Base-by-base conservation (phyloP, 2,329 filamentous ascomycete genomes). In the Aspergillus sp. region DNA sequence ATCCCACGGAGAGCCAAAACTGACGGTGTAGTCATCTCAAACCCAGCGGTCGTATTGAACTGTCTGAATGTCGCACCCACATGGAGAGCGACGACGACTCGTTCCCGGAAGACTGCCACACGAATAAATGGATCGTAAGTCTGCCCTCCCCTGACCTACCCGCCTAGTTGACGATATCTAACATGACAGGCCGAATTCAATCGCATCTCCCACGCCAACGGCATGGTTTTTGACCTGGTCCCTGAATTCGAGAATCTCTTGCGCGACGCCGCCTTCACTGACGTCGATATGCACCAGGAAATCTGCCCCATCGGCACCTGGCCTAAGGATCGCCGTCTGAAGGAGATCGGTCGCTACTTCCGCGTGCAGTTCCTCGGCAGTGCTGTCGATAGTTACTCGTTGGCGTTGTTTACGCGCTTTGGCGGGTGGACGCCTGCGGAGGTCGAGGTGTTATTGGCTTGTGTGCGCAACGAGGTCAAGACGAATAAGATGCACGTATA, bases 401-500 rank as follows among this genome's bases (percentile, higher is more conserved):
- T 57, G 6, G 55, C 60, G 7, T 34, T 62, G n/a, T 60, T 61
- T 40, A 60, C 54, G 4, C 56, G 58, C 4, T 49, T 43, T 34
- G 57, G 58, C 4, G 55, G 57, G 7, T 62, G 57, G 55, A 51
- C 46, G 10, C 43, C 52, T 2, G 47, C 51, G 3, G 55, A 62
- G 29, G 50, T 56, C 4, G 53, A 57, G 41, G 47, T 52, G 7
- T 36, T 62, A 3, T 40, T 60, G 38, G 53, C 51, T 26, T 53
- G 51, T 8, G 47, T 59, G 10, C 52, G 54, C 7, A 36, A 53
- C 5, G 60, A 62, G 42, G 43, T 62, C 3, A 52, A 53, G 33
- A 48, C 48, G n/a, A 62, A 62, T 36, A 58, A 57, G 45, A 56
- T 59, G 48, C 60, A 62, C 45, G 42, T 59, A 5, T 62, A 62